These are phyloP conservation scores for Fusarium graminum DNA, from an alignment of 2,329 filamentous ascomycete genomes.

Conservation along the genomic window DNA sequence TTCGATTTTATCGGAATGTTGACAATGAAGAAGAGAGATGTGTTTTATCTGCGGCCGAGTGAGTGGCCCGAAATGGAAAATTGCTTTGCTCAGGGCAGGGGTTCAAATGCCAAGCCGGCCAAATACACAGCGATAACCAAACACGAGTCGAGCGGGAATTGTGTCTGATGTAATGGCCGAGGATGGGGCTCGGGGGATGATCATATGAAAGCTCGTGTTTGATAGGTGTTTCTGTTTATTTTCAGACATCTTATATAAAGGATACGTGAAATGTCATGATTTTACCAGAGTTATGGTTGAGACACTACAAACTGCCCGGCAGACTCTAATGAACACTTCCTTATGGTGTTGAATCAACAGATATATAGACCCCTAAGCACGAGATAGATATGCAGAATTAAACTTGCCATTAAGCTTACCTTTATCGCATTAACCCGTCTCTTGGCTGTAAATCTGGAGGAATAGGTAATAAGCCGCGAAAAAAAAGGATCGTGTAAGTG, in stretches of 20 bases:
- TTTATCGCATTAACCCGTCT: neutral
- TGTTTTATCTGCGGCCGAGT: conserved; percentile 39
- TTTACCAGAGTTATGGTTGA: neutral
- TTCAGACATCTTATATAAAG: too few relatives aligned
- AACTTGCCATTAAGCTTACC: conserved; percentile 28
- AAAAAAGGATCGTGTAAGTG: conserved; percentile 11
- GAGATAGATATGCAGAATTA: conserved; percentile 8
- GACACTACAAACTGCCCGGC: neutral
- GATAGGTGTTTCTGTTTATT: neutral
- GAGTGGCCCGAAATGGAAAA: conserved; percentile 40
- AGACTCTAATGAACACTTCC: neutral
- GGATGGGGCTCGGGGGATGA: neutral
- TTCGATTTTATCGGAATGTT: conserved; percentile 46
- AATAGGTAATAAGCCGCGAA: neutral
- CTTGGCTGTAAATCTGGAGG: conserved; percentile 27
- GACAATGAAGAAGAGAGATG: conserved; percentile 43
- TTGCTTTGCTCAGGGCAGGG: conserved; percentile 44
- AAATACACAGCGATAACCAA: conserved; percentile 30
- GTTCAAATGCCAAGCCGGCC: conserved; percentile 32
- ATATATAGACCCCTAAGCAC: neutral
- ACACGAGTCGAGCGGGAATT: conserved; percentile 14
- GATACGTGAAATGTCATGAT: neutral
- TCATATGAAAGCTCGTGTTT: conserved; percentile 7
- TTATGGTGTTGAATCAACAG: neutral
- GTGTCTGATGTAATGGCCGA: conserved; percentile 26